phyloP scores from a whole-genome alignment of 176 grass and related monocot genomes.

The Stipa capillata region DNA sequence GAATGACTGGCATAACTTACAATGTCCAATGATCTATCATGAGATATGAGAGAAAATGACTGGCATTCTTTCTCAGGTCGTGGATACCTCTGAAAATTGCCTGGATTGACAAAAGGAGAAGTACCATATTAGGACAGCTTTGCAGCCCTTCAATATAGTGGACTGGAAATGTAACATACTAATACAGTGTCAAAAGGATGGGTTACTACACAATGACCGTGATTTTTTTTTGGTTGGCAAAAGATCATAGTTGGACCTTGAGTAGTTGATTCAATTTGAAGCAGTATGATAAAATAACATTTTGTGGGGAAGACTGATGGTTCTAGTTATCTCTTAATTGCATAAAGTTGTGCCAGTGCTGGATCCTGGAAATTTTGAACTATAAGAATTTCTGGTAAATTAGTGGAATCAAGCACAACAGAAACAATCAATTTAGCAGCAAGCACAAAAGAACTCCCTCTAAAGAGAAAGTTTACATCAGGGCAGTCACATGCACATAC shows the following conservation, averaged over 20 bases:
- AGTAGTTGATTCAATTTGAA: neutral
- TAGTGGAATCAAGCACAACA: neutral
- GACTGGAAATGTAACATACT: neutral
- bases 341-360: neutral
- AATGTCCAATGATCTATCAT: conserved; percentile 68
- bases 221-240: neutral
- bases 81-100: conserved; percentile 82
- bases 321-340: neutral
- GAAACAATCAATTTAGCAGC: neutral
- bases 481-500: neutral
- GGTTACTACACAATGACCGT: neutral
- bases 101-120: conserved; percentile 34
- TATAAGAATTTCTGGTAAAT: neutral
- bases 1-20: conserved; percentile 36
- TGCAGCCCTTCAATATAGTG: neutral
- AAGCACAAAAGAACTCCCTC: neutral
- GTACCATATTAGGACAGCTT: neutral
- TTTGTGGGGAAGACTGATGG: neutral
- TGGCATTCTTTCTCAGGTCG: conserved; percentile 86
- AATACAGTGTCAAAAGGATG: neutral
- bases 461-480: neutral
- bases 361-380: neutral
- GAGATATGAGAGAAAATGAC: conserved; percentile 82
- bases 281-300: neutral
- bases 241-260: neutral